Percentiles rank a stretch among this genome's conserved stretches.
phyloP scores from a whole-genome alignment of 1,284 basidiomycete species.

The Kwoniella shivajii region DNA sequence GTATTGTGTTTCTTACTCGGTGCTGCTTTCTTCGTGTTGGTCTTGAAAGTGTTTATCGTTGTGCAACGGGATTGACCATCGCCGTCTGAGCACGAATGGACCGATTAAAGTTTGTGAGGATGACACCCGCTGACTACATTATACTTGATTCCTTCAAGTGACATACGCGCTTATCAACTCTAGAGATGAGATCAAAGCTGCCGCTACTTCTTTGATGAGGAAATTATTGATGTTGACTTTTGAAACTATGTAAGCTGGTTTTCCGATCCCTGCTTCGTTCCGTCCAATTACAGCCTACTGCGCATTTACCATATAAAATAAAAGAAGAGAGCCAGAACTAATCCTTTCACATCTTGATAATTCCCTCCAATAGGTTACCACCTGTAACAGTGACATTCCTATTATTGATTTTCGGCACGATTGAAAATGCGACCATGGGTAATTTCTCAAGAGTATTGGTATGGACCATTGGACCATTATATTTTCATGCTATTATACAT shows the following conservation, averaged over 20 bases:
- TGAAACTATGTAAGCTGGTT: conserved; percentile 16
- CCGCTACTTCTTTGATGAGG: conserved; percentile 6
- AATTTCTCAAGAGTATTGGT: conserved; percentile 18
- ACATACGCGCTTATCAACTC: conserved; percentile 10
- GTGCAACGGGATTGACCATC: too few species aligned
- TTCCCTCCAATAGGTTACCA: conserved; percentile 6
- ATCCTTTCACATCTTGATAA: too few species aligned
- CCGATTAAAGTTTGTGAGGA: too few species aligned
- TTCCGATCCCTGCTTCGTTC: not conserved
- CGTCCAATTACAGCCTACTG: not conserved
- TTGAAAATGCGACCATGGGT: conserved; percentile 8
- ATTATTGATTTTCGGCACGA: conserved; percentile 7
- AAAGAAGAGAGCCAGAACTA: too few species aligned
- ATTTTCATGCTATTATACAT: conserved; percentile 18
- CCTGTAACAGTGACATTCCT: conserved; percentile 6
- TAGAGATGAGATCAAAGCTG: conserved; percentile 13
- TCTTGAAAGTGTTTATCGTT: too few species aligned
- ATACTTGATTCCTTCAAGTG: too few species aligned
- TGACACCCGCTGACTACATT: too few species aligned
- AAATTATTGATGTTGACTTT: conserved; percentile 18
- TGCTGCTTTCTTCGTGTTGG: not conserved
- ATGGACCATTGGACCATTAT: conserved; percentile 18
- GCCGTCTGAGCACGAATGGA: too few species aligned
- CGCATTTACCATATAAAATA: not conserved
- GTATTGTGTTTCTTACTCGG: not conserved